Conservation (phyloP, 805 yeast genomes). For the Komagataella ulmi region DNA sequence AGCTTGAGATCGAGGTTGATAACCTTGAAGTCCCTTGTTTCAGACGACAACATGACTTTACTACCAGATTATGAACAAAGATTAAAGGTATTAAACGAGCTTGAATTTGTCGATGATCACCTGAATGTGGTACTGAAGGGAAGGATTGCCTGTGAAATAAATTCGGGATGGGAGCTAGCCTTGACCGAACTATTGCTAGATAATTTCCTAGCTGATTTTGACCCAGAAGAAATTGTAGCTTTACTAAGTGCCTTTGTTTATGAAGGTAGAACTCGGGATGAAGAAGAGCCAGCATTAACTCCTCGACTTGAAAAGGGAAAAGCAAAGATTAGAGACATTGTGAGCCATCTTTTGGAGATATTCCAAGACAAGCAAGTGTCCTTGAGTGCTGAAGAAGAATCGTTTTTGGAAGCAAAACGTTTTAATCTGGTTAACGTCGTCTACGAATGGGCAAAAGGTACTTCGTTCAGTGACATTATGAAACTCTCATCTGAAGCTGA, state of each 20-base stretch:
- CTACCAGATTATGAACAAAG: slow-evolving; percentile 92
- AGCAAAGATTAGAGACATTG: slow-evolving; percentile 54
- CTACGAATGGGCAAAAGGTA: slow-evolving; percentile 96
- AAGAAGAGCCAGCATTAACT: slow-evolving; percentile 45
- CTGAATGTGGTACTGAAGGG: slow-evolving; percentile 80
- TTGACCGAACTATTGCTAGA: slow-evolving; percentile 83
- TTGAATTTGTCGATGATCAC: slow-evolving; percentile 68
- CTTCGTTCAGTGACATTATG: slow-evolving; percentile 85
- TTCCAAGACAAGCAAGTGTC: slow-evolving; percentile 59
- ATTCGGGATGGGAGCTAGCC: slow-evolving; percentile 83
- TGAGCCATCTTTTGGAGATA: slow-evolving; percentile 44
- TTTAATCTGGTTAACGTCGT: slow-evolving; percentile 89
- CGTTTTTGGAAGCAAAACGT: slow-evolving; percentile 69
- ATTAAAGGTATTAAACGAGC: slow-evolving; percentile 57
- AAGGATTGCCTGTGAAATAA: slow-evolving; percentile 85
- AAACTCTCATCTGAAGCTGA: slow-evolving; percentile 81
- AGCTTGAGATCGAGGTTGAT: slow-evolving; percentile 36
- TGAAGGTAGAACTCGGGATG: slow-evolving; percentile 65
- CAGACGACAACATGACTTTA: slow-evolving; percentile 80
- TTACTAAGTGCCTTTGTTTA: slow-evolving; percentile 83
- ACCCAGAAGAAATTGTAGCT: slow-evolving; percentile 96
- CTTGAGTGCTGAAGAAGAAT: slow-evolving; percentile 73
- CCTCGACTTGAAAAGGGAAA: slow-evolving; percentile 73
- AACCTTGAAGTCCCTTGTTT: slow-evolving; percentile 44
- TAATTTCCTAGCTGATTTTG: slow-evolving; percentile 84